Evolutionary conservation across 176 grass and related monocot species (phyloP), one percentile per base, ranked within the genome.

Genomic region (Aegilops tauschii): DNA sequence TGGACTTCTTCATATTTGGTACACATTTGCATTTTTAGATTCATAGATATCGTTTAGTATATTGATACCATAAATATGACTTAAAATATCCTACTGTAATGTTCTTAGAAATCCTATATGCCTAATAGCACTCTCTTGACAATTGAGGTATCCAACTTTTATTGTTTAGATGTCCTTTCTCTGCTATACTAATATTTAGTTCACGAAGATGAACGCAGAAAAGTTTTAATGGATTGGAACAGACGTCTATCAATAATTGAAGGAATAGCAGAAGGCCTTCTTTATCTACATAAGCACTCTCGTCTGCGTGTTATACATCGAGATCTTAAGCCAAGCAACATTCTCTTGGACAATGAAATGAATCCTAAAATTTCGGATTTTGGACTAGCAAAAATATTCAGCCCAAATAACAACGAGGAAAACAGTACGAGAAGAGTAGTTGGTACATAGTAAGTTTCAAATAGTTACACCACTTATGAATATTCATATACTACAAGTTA

Each of bases 371-470:
- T 90, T 77, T 82, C 78, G 45, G 86, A 87, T 84, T 83, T 65
- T 34, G 89, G 75, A 1, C 86, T 82, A 61, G 86, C 80, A 75
- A 87, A 65, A 67, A 87, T 75, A 67, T 91, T 87, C 29, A 84
- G 69, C 3, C 71, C 61, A 65, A 79, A 87, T 75, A 71, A 75
- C n/a, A 80, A 1, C 3, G 66, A 91, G 7, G 50, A 31, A 20
- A 84, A 74, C 58, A 87, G 40, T 14, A 87, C 86, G 17, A 56
- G 29, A 66, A 87, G 80, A 83, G 78, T 90, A 11, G 84, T 87
- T 23, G 89, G 89, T 0, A 90, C 89, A 90, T 90, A 87, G 89
- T 90, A 87, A 90, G 89, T 87, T 63, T 20, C 21, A 45, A 3
- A 45, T 45, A 14, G 9, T 40, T 25, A 23, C 17, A 1, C 7